A percentile compares a stretch with the other conserved stretches of the same genome.
Conservation (phyloP, 805 yeast genomes). For the Debaryomyces prosopidis region DNA sequence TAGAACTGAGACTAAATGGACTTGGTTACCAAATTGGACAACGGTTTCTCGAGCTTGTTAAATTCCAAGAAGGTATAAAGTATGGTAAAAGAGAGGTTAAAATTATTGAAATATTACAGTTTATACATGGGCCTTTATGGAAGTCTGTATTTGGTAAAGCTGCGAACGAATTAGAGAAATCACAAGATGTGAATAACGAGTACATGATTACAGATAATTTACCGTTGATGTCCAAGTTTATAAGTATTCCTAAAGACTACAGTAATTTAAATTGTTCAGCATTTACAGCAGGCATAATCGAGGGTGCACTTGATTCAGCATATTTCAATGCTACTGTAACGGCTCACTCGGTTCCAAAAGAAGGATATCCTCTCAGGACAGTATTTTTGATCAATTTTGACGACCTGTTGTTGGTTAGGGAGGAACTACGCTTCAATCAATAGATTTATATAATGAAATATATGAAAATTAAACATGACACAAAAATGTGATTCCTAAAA, state of each 20-base stretch:
- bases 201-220: conserved; percentile 77
- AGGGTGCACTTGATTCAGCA: conserved; percentile 74
- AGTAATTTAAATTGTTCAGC: conserved; percentile 79
- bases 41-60: conserved; percentile 65
- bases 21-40: conserved; percentile 80
- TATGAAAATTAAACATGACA: not conserved
- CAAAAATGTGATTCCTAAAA: not conserved
- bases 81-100: conserved; percentile 65
- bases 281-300: conserved; percentile 80
- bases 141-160: conserved; percentile 66
- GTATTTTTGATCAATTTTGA: conserved; percentile 77
- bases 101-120: conserved; percentile 68
- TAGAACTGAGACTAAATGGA: conserved; percentile 56
- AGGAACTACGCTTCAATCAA: conserved; percentile 41
- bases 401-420: conserved; percentile 54
- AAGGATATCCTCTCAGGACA: conserved; percentile 61
- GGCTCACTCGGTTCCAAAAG: conserved; percentile 76
- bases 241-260: conserved; percentile 78
- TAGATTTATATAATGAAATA: not conserved
- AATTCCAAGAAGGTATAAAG: conserved; percentile 62
- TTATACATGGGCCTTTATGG: conserved; percentile 76
- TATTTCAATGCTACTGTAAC: conserved; percentile 74
- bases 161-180: conserved; percentile 74
- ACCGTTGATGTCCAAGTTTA: conserved; percentile 70
- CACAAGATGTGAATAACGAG: conserved; percentile 66